Evolutionary conservation across 2,329 filamentous ascomycete species (phyloP), one percentile per base, ranked within the genome.

Genomic region (Reticulascus tulasneorum): DNA sequence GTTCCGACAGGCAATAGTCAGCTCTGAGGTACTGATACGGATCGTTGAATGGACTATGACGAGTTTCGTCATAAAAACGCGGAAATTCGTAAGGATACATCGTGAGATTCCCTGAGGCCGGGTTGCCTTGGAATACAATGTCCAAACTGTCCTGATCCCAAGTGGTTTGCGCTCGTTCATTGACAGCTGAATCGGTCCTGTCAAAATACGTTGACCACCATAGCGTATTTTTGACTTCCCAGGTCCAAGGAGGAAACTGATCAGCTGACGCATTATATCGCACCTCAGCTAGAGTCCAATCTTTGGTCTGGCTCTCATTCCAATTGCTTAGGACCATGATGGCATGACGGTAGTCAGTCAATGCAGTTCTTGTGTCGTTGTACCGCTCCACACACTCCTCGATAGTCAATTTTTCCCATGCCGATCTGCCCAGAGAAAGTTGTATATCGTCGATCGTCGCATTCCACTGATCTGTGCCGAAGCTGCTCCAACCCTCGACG

Each of bases 1-100:
- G 29, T 25, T 38, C 29, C 2, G 35, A 38, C 2, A 38, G 35
- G 23, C 29, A 38, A 16, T 38, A 38, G 11, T 20, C 22, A 11
- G 33, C 35, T 9, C 29, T 31, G 12, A 26, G 15, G 3, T 19
- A 25, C 18, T 18, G 29, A 8, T 10, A 24, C 10, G 25, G 25
- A 4, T 12, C 19, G 12, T 2, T 4, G 2, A 25, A 16, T 28
- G 25, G 13, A 28, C n/a, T 20, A 3, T 1, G 9, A 18, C 32
- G 23, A 8, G 9, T 5, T 27, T 17, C 32, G 1, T 10, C 4
- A 24, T 22, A 4, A 12, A 35, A 1, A 19, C 5, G 9, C 21
- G 17, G 3, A 19, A 12, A 12, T 12, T 24, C 20, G 23, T 16
- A n/a, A 18, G 9, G 15, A 36, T 27, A 9, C 8, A 28, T 16